Conservation (phyloP, 164 flowering plant species). For the Macadamia integrifolia region DNA sequence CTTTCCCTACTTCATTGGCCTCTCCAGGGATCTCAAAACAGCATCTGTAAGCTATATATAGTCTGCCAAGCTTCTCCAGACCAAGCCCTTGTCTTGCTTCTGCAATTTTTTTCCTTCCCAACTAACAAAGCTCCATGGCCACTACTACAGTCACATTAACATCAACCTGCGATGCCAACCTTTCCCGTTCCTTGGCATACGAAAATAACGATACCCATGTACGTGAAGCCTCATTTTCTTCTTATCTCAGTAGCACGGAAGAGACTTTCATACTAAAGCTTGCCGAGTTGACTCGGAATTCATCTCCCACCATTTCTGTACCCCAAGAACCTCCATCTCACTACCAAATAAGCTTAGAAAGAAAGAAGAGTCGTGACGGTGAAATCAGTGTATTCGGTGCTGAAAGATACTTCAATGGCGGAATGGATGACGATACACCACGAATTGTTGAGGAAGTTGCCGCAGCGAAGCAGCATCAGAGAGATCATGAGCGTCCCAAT, state of each 20-base stretch:
- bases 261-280: slow-evolving; percentile 26
- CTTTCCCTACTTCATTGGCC: too few relatives aligned
- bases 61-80: too few relatives aligned
- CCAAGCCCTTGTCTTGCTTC: too few relatives aligned
- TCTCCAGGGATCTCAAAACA: too few relatives aligned
- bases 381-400: slow-evolving; percentile 75
- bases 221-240: slow-evolving; percentile 44
- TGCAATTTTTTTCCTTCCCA: too few relatives aligned
- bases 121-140: slow-evolving; percentile 22
- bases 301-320: not conserved
- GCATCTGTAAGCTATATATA: too few relatives aligned
- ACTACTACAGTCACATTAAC: slow-evolving; percentile 19
- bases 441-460: slow-evolving; percentile 5
- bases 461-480: slow-evolving; percentile 7
- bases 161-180: slow-evolving; percentile 20
- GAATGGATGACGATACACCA: slow-evolving; percentile 23
- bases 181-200: slow-evolving; percentile 12
- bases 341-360: slow-evolving; percentile 11
- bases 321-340: slow-evolving; percentile 8
- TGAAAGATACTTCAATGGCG: slow-evolving; percentile 66
- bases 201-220: slow-evolving; percentile 11
- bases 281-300: slow-evolving; percentile 18
- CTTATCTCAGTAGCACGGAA: slow-evolving; percentile 28
- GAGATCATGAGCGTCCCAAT: slow-evolving; percentile 11
- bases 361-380: slow-evolving; percentile 35